Percentiles rank a stretch among this genome's conserved stretches.
Conservation (phyloP, 176 grass and related monocot species). For the Eleusine coracana region DNA sequence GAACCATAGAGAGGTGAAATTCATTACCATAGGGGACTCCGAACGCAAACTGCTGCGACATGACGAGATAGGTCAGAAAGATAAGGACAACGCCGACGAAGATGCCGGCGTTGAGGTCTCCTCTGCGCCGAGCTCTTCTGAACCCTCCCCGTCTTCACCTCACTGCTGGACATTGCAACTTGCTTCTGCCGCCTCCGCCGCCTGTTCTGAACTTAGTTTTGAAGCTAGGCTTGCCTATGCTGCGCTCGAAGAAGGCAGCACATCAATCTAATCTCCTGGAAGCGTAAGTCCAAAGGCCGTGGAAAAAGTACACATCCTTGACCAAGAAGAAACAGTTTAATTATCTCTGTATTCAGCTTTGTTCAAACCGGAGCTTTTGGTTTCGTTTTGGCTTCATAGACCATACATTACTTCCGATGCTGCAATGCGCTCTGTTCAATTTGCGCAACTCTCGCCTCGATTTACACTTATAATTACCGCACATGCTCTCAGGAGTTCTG, state of each 20-base stretch:
- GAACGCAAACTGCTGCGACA: slow-evolving; percentile 45
- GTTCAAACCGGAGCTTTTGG: too few species aligned
- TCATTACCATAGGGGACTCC: slow-evolving; percentile 26
- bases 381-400: too few species aligned
- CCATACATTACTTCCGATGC: too few species aligned
- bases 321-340: background rate
- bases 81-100: slow-evolving; percentile 59
- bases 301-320: background rate
- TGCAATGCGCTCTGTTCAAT: too few species aligned
- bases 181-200: background rate
- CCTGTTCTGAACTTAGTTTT: background rate
- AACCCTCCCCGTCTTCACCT: slow-evolving; percentile 22
- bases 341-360: background rate
- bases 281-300: background rate
- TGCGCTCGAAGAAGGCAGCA: background rate
- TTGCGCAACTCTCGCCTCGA: too few species aligned
- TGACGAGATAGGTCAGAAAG: slow-evolving; percentile 54
- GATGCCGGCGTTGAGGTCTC: slow-evolving; percentile 47
- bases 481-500: background rate
- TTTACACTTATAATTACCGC: too few species aligned
- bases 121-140: slow-evolving; percentile 36
- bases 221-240: background rate
- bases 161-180: slow-evolving; percentile 3
- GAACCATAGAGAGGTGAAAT: background rate
- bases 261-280: background rate